phyloP scores from a whole-genome alignment of 495 filamentous ascomycete species.

The Margaritispora aquatica region DNA sequence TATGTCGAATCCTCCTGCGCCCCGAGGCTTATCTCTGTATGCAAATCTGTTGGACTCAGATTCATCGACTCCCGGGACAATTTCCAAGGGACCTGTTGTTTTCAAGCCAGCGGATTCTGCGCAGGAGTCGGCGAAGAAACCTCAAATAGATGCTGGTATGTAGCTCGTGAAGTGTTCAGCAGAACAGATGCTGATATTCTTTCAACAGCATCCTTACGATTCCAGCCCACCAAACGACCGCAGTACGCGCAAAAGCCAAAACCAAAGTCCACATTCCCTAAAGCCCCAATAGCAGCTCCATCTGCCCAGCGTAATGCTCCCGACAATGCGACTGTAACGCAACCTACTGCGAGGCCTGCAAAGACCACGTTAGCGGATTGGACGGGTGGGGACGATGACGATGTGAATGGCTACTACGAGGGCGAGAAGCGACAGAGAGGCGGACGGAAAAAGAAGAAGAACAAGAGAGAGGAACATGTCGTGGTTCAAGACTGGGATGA shows the following conservation, averaged over 20 bases:
- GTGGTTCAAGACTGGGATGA: slow-evolving; percentile 83
- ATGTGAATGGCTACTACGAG: slow-evolving; percentile 56
- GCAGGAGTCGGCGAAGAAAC: slow-evolving; percentile 57
- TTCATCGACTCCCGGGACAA: slow-evolving; percentile 47
- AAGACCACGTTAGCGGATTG: slow-evolving; percentile 82
- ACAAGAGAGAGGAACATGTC: slow-evolving; percentile 49
- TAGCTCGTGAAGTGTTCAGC: slow-evolving; percentile 16
- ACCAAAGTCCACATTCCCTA: slow-evolving; percentile 40
- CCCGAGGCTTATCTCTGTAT: slow-evolving; percentile 45
- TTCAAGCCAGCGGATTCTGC: slow-evolving; percentile 56
- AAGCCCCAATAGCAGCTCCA: slow-evolving; percentile 31
- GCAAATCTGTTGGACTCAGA: slow-evolving; percentile 45
- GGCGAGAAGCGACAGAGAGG: slow-evolving; percentile 66
- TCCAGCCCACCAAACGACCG: slow-evolving; percentile 80
- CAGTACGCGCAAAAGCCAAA: slow-evolving; percentile 70
- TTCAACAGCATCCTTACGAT: slow-evolving; percentile 64
- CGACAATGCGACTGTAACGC: slow-evolving; percentile 18
- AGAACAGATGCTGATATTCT: slow-evolving; percentile 44
- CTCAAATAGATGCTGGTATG: slow-evolving; percentile 67
- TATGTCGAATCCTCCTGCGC: slow-evolving; percentile 6
- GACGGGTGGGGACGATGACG: slow-evolving; percentile 67
- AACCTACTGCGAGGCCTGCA: slow-evolving; percentile 32
- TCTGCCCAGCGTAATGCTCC: slow-evolving; percentile 15
- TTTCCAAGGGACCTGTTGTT: slow-evolving; percentile 73
- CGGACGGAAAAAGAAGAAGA: slow-evolving; percentile 78